These are phyloP conservation scores for Nakazawaea peltata DNA, from an alignment of 805 yeast species.

Conservation along the genomic window DNA sequence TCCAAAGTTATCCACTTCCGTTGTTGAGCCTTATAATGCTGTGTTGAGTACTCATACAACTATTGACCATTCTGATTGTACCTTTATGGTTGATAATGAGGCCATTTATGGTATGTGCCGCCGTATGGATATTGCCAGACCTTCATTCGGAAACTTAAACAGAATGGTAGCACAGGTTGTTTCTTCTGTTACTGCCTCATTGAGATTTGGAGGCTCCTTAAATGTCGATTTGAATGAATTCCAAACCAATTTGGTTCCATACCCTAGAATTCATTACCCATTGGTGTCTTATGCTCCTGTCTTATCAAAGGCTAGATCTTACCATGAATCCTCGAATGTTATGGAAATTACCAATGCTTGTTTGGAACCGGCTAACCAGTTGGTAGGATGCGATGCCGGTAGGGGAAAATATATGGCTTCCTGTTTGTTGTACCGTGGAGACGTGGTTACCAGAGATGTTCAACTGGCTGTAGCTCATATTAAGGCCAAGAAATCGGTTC, in stretches of 20 bases:
- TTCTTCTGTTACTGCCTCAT: slow-evolving; percentile 86
- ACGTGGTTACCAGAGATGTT: slow-evolving; percentile 88
- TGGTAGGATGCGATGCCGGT: slow-evolving; percentile 93
- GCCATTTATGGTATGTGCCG: slow-evolving; percentile 94
- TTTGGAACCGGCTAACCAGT: slow-evolving; percentile 89
- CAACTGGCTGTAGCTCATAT: slow-evolving; percentile 84
- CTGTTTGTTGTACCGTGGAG: slow-evolving; percentile 89
- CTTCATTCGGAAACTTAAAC: slow-evolving; percentile 71
- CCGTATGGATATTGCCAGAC: slow-evolving; percentile 80
- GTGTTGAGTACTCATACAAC: slow-evolving; percentile 90
- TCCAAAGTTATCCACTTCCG: slow-evolving; percentile 85
- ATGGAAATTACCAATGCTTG: slow-evolving; percentile 87
- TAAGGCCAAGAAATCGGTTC: slow-evolving; percentile 82
- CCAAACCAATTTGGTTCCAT: slow-evolving; percentile 92
- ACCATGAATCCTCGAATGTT: slow-evolving; percentile 83
- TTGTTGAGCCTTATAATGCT: slow-evolving; percentile 91
- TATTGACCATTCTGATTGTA: slow-evolving; percentile 90
- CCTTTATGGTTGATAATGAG: slow-evolving; percentile 93
- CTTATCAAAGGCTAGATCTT: slow-evolving; percentile 71
- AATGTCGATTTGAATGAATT: slow-evolving; percentile 91
- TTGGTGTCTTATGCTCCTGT: slow-evolving; percentile 91
- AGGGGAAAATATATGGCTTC: slow-evolving; percentile 91
- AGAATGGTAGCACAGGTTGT: slow-evolving; percentile 88
- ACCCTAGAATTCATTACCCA: slow-evolving; percentile 95
- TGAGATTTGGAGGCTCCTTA: slow-evolving; percentile 86